Conservation (phyloP, 73 alveolate species). For the Uronychia binucleata region DNA sequence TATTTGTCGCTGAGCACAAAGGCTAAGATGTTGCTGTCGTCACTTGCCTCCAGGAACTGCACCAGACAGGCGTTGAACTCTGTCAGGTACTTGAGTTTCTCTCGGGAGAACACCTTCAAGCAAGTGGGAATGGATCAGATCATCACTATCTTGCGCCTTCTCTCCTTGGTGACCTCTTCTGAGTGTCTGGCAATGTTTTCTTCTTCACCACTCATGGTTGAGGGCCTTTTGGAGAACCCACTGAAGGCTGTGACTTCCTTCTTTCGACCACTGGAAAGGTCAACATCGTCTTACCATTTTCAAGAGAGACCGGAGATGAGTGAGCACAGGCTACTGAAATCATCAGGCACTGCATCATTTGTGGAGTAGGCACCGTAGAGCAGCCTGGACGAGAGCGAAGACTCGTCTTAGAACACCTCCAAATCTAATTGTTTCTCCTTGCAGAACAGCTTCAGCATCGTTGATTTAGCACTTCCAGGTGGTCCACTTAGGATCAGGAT, state of each 20-base stretch:
- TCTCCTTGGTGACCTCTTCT: too few species aligned
- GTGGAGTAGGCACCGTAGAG: background rate
- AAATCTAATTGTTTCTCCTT: background rate
- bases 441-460: slow-evolving; percentile 22
- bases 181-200: too few species aligned
- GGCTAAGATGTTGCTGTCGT: background rate
- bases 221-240: too few species aligned
- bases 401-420: background rate
- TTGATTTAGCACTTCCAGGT: slow-evolving; percentile 39
- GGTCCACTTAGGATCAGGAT: slow-evolving; percentile 34
- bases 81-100: background rate
- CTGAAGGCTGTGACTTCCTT: background rate
- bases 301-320: slow-evolving; percentile 1
- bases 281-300: background rate
- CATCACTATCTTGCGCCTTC: background rate
- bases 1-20: background rate
- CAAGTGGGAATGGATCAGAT: background rate
- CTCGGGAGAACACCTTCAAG: background rate
- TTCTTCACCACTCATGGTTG: too few species aligned
- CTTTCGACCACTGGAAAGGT: slow-evolving; percentile 11
- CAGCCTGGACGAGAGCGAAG: background rate
- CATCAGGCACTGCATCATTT: background rate
- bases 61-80: slow-evolving; percentile 6
- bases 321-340: background rate
- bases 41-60: slow-evolving; percentile 8